Percentiles rank a stretch among this genome's conserved stretches.
Evolutionary conservation across 1,139 yeast genomes (phyloP).

Genomic region (Geotrichum macrosporum): DNA sequence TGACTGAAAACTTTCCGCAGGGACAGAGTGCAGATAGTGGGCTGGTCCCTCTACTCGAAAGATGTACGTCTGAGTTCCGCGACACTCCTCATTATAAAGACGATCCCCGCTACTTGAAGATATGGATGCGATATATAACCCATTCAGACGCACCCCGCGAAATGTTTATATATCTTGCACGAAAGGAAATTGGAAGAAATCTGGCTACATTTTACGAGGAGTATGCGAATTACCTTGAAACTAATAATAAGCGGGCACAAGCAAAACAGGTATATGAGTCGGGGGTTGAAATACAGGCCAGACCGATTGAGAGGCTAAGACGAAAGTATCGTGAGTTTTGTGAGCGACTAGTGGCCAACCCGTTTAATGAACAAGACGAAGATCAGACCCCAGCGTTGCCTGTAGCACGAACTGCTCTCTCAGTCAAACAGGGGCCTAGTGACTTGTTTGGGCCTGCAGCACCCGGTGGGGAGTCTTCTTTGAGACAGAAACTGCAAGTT

Average conservation of each 20-base stretch:
- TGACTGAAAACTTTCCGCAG: slow-evolving; percentile 59
- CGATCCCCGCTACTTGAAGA: slow-evolving; percentile 70
- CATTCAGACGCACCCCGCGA: slow-evolving; percentile 70
- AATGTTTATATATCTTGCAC: slow-evolving; percentile 65
- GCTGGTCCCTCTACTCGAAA: slow-evolving; percentile 59
- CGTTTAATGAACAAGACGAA: slow-evolving; percentile 36
- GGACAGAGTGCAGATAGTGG: slow-evolving; percentile 68
- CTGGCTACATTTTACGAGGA: slow-evolving; percentile 75
- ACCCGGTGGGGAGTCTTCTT: slow-evolving; percentile 7
- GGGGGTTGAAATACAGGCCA: slow-evolving; percentile 59
- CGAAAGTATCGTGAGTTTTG: slow-evolving; percentile 50
- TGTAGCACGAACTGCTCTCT: slow-evolving; percentile 21
- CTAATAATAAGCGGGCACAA: slow-evolving; percentile 47
- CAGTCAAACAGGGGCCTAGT: slow-evolving; percentile 24
- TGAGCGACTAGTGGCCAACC: slow-evolving; percentile 37
- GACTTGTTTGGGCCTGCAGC: slow-evolving; percentile 12
- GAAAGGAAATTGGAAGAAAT: slow-evolving; percentile 65
- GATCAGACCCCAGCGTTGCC: slow-evolving; percentile 34
- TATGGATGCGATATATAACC: slow-evolving; percentile 75
- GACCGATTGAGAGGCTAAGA: slow-evolving; percentile 57
- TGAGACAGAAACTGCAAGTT: slow-evolving; percentile 31
- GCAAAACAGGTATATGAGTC: slow-evolving; percentile 60
- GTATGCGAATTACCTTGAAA: slow-evolving; percentile 65
- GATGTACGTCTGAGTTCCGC: slow-evolving; percentile 66
- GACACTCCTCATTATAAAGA: slow-evolving; percentile 66